A percentile compares a stretch with the other conserved stretches of the same genome.
Evolutionary conservation across 169 alveolate species (phyloP).

Genomic region (Babesia bovis): DNA sequence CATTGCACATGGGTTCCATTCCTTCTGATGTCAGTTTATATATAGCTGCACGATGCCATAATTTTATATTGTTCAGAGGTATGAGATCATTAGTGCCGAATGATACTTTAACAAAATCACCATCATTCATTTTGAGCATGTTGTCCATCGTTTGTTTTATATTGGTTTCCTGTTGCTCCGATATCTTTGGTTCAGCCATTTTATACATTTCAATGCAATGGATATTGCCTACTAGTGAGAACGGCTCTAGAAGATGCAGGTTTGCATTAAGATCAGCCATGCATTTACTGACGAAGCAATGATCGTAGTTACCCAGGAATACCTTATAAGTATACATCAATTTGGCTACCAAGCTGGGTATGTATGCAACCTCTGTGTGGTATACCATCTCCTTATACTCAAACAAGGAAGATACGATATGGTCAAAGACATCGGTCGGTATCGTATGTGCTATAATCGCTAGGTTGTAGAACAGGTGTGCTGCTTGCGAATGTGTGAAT

Average conservation of each 20-base stretch:
- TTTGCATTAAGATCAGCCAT: conserved; percentile 59
- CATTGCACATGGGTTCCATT: background rate
- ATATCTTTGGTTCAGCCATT: background rate
- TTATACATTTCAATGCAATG: conserved; percentile 25
- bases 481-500: conserved; percentile 47
- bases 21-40: conserved; percentile 10
- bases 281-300: conserved; percentile 43
- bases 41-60: conserved; percentile 47
- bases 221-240: conserved; percentile 48
- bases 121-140: conserved; percentile 24
- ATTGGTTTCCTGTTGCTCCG: conserved; percentile 6
- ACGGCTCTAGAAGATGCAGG: conserved; percentile 49
- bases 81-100: background rate
- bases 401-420: conserved; percentile 20
- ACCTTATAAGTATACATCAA: conserved; percentile 19
- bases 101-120: conserved; percentile 7
- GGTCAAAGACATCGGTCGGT: conserved; percentile 14
- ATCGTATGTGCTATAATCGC: conserved; percentile 27
- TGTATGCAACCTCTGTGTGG: conserved; percentile 24
- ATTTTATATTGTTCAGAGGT: conserved; percentile 42
- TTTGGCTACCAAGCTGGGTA: conserved; percentile 36
- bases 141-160: conserved; percentile 32
- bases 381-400: conserved; percentile 46
- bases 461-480: conserved; percentile 42
- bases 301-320: conserved; percentile 24